phyloP scores from a whole-genome alignment of 2,329 filamentous ascomycete genomes.

The Pestalotiopsis sp. region DNA sequence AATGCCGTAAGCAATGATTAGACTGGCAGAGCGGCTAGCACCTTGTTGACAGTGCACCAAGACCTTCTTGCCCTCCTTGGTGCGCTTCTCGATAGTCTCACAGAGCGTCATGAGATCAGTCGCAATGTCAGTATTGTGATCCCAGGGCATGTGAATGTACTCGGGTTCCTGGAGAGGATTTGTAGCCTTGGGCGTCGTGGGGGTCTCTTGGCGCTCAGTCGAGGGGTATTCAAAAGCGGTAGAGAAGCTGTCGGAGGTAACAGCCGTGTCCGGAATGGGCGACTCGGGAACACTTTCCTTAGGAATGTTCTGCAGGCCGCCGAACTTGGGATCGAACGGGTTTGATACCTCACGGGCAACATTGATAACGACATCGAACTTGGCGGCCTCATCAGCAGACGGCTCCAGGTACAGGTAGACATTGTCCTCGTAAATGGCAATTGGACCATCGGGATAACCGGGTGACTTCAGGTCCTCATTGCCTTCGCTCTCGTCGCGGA shows the following conservation, averaged over 20 bases:
- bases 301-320: conserved; percentile 19
- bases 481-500: conserved; percentile 66
- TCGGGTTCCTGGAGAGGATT: conserved; percentile 61
- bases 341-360: conserved; percentile 82
- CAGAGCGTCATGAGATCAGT: conserved; percentile 76
- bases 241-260: conserved; percentile 59
- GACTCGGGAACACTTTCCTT: conserved; percentile 43
- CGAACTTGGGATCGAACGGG: conserved; percentile 56
- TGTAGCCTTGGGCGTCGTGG: conserved; percentile 59
- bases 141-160: conserved; percentile 87
- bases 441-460: conserved; percentile 80
- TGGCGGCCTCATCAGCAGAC: conserved; percentile 73
- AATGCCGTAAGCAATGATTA: conserved; percentile 85
- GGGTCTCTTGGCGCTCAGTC: conserved; percentile 46
- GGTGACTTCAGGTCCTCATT: conserved; percentile 81
- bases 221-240: conserved; percentile 62
- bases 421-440: conserved; percentile 78
- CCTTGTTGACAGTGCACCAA: conserved; percentile 86
- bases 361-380: conserved; percentile 84
- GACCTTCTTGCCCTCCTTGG: conserved; percentile 75
- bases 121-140: conserved; percentile 86
- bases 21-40: conserved; percentile 80
- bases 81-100: conserved; percentile 73
- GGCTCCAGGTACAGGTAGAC: conserved; percentile 83
- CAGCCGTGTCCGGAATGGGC: conserved; percentile 57